Base-by-base conservation (phyloP, 495 filamentous ascomycete species). In the Podospora appendiculata region DNA sequence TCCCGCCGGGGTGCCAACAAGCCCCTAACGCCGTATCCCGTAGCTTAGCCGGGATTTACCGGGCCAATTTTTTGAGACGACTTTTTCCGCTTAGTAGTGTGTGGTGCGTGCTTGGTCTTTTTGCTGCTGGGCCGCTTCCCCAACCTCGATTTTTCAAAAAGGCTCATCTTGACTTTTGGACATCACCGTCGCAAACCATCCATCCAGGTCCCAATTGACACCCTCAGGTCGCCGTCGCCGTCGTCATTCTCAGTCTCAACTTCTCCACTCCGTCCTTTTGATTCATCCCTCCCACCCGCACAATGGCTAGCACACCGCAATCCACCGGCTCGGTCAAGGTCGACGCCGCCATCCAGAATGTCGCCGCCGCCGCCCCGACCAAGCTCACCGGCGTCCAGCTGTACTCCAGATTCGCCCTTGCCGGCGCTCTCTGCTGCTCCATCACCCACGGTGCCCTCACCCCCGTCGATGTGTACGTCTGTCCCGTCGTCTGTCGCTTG, bases 381-480 rank as follows among this genome's bases (percentile, higher is more conserved):
- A 62, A 70, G 63, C 65, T 70, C 32, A 71, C 56, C 62, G 82
- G 80, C 41, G 52, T 80, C 55, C 67, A 66, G 46, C 80, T 88
- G 51, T 89, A 90, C 76, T 82, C 85, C 54, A 75, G 89, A 68
- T 95, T 95, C 77, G 89, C 91, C 69, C 86, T 95, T 64, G 90
- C 90, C 56, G 90, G 90, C 70, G 90, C 90, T 58, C 76, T 94
- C 74, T 95, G 90, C 84, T 96, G 90, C 71, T 88, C 88, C 63
- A 77, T 96, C 74, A 96, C 90, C 60, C 90, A 96, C 78, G 90
- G 90, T 63, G 83, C 79, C 63, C 80, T 95, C 67, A 96, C 90
- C 51, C 90, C 90, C 60, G 87, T 96, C 65, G 90, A 96, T 85
- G 90, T 96, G 90, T 96, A 89, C 77, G 90, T 85, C 25, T 25